Evolutionary conservation across 1,284 basidiomycete species (phyloP).

Genomic region (Ceratobasidium sp.): DNA sequence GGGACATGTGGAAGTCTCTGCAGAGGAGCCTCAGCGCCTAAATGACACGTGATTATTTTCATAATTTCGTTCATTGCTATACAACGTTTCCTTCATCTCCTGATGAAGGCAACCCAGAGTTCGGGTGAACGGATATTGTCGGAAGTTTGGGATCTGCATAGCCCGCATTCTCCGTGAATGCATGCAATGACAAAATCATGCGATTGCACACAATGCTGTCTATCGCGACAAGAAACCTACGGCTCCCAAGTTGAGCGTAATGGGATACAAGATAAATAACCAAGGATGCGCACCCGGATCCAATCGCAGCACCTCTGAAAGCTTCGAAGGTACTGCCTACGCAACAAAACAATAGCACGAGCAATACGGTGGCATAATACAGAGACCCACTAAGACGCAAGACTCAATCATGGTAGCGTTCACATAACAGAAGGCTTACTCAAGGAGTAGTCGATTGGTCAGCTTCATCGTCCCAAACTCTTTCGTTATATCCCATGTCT

Average conservation of each 20-base stretch:
- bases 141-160: neutral
- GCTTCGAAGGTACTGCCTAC: neutral
- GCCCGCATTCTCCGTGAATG: neutral
- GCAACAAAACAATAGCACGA: slow-evolving; percentile 3
- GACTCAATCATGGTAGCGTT: too few species aligned
- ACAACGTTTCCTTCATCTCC: too few species aligned
- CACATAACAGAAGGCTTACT: neutral
- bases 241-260: too few species aligned
- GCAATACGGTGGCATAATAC: neutral
- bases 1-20: slow-evolving; percentile 3
- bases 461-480: neutral
- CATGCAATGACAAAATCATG: slow-evolving; percentile 11
- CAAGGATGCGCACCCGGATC: slow-evolving; percentile 7
- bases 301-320: neutral
- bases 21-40: too few species aligned
- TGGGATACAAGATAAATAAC: too few species aligned
- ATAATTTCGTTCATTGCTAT: too few species aligned
- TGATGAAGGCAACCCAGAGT: too few species aligned
- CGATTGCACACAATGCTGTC: slow-evolving; percentile 18
- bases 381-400: neutral
- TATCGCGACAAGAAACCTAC: slow-evolving; percentile 9
- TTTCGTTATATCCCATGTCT: neutral
- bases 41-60: too few species aligned
- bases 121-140: neutral
- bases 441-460: neutral